A percentile compares a stretch with the other conserved stretches of the same genome.
Evolutionary conservation across 208 protist species (phyloP).

Genomic region (Sergeia podlipaevii): DNA sequence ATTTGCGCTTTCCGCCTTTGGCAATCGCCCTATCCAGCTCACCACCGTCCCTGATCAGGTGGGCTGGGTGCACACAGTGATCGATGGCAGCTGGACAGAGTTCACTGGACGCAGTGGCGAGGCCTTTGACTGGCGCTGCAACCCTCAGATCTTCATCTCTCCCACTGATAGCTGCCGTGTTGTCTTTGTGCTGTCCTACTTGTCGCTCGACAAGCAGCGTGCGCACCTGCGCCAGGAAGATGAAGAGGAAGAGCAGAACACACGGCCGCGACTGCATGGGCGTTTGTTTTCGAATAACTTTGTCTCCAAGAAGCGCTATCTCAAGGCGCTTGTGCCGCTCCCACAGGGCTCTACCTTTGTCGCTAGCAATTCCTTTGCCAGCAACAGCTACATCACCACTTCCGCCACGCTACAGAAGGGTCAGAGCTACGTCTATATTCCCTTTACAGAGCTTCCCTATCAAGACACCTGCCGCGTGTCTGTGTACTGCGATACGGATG

Average conservation of each 20-base stretch:
- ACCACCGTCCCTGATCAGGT: slow-evolving; percentile 81
- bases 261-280: slow-evolving; percentile 73
- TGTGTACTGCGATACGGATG: slow-evolving; percentile 87
- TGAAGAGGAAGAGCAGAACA: slow-evolving; percentile 67
- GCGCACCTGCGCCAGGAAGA: slow-evolving; percentile 47
- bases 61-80: slow-evolving; percentile 79
- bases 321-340: slow-evolving; percentile 82
- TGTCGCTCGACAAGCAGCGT: slow-evolving; percentile 68
- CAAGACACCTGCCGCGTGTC: slow-evolving; percentile 76
- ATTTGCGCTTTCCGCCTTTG: slow-evolving; percentile 86
- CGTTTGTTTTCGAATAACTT: slow-evolving; percentile 81
- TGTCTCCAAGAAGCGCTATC: slow-evolving; percentile 74
- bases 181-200: slow-evolving; percentile 86
- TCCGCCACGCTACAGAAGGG: slow-evolving; percentile 53
- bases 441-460: slow-evolving; percentile 80
- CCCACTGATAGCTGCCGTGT: slow-evolving; percentile 68
- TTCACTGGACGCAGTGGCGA: slow-evolving; percentile 80
- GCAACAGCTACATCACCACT: slow-evolving; percentile 87
- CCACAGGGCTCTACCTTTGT: slow-evolving; percentile 85
- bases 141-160: slow-evolving; percentile 67
- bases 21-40: slow-evolving; percentile 73
- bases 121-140: slow-evolving; percentile 89
- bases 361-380: slow-evolving; percentile 83
- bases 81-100: slow-evolving; percentile 81
- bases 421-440: slow-evolving; percentile 82